A percentile compares a stretch with the other conserved stretches of the same genome.
Evolutionary conservation across 345 rosid species (phyloP).

Genomic region (Rhizophora apiculata): DNA sequence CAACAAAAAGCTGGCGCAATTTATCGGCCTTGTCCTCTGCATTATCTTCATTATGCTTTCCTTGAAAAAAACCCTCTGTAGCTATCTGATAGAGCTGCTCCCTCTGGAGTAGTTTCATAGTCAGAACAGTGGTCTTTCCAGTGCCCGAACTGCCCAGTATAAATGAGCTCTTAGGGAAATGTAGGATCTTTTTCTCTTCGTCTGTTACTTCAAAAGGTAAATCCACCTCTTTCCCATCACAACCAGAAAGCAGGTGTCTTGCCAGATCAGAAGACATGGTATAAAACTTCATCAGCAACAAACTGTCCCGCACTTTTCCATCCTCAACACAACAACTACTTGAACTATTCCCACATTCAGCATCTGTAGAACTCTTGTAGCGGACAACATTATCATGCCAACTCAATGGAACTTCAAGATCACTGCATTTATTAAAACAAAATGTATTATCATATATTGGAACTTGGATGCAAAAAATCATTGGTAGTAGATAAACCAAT

Average conservation of each 20-base stretch:
- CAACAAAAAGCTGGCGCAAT: constrained; percentile 55
- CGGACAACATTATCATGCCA: constrained; percentile 36
- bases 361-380: constrained; percentile 13
- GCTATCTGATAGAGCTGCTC: constrained; percentile 35
- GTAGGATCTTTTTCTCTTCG: constrained; percentile 39
- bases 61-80: constrained; percentile 14
- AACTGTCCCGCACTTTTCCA: constrained; percentile 45
- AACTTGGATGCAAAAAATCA: too few species aligned
- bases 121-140: constrained; percentile 55
- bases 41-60: neutral
- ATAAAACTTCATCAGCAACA: constrained; percentile 54
- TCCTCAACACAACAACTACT: constrained; percentile 32
- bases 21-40: constrained; percentile 10
- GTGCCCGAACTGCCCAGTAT: constrained; percentile 57
- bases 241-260: constrained; percentile 38
- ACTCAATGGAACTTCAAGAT: constrained; percentile 42
- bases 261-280: constrained; percentile 34
- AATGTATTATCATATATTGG: neutral
- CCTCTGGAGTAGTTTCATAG: constrained; percentile 40
- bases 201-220: constrained; percentile 53
- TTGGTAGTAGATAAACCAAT: too few species aligned
- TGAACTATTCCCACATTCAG: constrained; percentile 16
- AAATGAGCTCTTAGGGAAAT: constrained; percentile 39
- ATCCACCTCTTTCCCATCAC: constrained; percentile 37
- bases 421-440: constrained; percentile 25